Evolutionary conservation across 352 stramenopile species (phyloP), one percentile per base, ranked within the genome.

Genomic region (Plasmopara muralis): DNA sequence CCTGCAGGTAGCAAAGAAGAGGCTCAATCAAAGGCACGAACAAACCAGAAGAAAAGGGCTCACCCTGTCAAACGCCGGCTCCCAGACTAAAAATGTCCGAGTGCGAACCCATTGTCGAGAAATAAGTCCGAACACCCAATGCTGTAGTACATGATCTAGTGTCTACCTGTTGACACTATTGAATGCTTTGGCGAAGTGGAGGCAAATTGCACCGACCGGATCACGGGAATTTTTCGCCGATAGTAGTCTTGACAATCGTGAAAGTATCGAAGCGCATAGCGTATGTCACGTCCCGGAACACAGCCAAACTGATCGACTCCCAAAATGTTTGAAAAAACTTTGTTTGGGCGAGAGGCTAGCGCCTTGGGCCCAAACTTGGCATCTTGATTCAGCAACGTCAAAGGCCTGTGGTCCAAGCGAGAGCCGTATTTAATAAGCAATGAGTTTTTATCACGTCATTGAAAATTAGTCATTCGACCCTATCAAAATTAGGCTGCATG

Each of bases 141-240:
- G 39, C 6, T 14, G 39, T 9, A 44, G 47, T 4, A 40, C 35
- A 5, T 45, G 0, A 16, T 46, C 37, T 9, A 54, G 14, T 2
- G 28, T 37, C n/a, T 46, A 15, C 47, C 47, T 41, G 14, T 47
- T 46, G 25, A 47, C 28, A 54, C 38, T 54, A 10, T 54, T 37
- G 31, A 54, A 41, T 0, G 47, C 47, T 18, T 54, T 54, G 0
- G 35, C 30, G 31, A 47, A n/a, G 28, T 54, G 25, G 6, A 54
- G 38, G 28, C 25, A 40, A 10, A 54, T 33, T 1, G 47, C 38
- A 2, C 47, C 47, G 10, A 28, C 47, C 2, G 37, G 38, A 28
- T 13, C 5, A 9, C 25, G 0, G 13, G 6, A 12, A 39, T 40
- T 13, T 15, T 25, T 9, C 13, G 7, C 10, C 9, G 4, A 16